A percentile compares a stretch with the other conserved stretches of the same genome.
These are phyloP conservation scores for Phytophthora palmivora DNA, from an alignment of 352 stramenopile species.

Conservation along the genomic window DNA sequence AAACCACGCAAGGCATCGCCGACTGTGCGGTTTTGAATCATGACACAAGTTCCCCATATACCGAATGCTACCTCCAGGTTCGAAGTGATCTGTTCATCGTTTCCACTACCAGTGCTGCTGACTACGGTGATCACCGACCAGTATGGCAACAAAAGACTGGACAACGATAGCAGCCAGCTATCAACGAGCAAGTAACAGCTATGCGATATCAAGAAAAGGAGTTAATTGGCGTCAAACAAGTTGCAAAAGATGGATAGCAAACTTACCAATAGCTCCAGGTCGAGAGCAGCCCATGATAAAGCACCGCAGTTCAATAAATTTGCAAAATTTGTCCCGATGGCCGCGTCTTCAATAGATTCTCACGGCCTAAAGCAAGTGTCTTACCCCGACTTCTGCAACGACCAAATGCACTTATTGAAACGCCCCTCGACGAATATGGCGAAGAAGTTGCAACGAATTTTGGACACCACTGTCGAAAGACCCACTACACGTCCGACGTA, in stretches of 20 bases:
- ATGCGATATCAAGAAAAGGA: neutral
- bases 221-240: neutral
- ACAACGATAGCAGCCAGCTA: slow-evolving; percentile 42
- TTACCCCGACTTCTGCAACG: neutral
- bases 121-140: slow-evolving; percentile 53
- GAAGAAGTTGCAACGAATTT: slow-evolving; percentile 10
- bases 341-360: slow-evolving; percentile 3
- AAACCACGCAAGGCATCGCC: slow-evolving; percentile 28
- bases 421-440: no score
- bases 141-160: slow-evolving; percentile 59
- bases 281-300: slow-evolving; percentile 57
- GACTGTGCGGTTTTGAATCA: slow-evolving; percentile 39
- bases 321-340: neutral
- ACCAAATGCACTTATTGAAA: slow-evolving; percentile 36
- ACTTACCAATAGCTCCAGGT: slow-evolving; percentile 49
- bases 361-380: no score
- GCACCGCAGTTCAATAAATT: neutral
- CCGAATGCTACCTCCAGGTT: slow-evolving; percentile 57
- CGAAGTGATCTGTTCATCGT: slow-evolving; percentile 15
- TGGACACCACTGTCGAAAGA: no score
- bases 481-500: no score
- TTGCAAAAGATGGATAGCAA: neutral
- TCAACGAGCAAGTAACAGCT: slow-evolving; percentile 48
- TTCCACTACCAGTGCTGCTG: slow-evolving; percentile 3
- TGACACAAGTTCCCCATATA: slow-evolving; percentile 65